A percentile compares a stretch with the other conserved stretches of the same genome.
phyloP scores from a whole-genome alignment of 805 yeast genomes.

The Metschnikowia koreensis region DNA sequence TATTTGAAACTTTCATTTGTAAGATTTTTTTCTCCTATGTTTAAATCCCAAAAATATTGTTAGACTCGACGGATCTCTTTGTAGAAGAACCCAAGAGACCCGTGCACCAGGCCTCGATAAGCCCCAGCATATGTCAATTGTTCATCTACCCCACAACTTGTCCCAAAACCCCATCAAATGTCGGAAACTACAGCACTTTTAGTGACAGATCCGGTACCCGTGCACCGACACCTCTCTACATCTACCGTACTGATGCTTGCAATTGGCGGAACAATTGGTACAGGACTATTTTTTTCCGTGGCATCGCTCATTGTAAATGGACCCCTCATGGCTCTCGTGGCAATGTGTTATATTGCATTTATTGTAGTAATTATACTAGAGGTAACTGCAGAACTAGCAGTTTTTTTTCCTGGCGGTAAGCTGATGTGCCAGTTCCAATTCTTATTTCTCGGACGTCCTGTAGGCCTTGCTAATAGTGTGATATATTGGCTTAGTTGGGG shows the following conservation, averaged over 20 bases:
- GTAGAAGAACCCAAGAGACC: background rate
- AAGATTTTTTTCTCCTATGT: too few species aligned
- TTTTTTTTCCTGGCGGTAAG: conserved; percentile 20
- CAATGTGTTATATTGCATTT: conserved; percentile 21
- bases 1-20: too few species aligned
- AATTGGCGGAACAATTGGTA: conserved; percentile 26
- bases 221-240: conserved; percentile 6
- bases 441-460: conserved; percentile 17
- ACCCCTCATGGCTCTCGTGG: conserved; percentile 19
- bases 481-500: conserved; percentile 28
- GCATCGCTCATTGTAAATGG: conserved; percentile 16
- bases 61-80: too few species aligned
- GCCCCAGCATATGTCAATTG: too few species aligned
- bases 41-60: too few species aligned
- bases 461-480: conserved; percentile 21
- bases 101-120: background rate
- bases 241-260: conserved; percentile 20
- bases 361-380: conserved; percentile 22
- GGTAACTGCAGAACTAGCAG: conserved; percentile 21
- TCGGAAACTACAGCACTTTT: background rate
- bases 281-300: conserved; percentile 23
- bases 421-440: conserved; percentile 22
- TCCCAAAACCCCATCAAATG: background rate
- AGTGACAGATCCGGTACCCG: background rate
- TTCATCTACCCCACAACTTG: background rate